Evolutionary conservation across 2,329 filamentous ascomycete species (phyloP), one percentile per base, ranked within the genome.

Genomic region (Hymenoscyphus fraxineus): DNA sequence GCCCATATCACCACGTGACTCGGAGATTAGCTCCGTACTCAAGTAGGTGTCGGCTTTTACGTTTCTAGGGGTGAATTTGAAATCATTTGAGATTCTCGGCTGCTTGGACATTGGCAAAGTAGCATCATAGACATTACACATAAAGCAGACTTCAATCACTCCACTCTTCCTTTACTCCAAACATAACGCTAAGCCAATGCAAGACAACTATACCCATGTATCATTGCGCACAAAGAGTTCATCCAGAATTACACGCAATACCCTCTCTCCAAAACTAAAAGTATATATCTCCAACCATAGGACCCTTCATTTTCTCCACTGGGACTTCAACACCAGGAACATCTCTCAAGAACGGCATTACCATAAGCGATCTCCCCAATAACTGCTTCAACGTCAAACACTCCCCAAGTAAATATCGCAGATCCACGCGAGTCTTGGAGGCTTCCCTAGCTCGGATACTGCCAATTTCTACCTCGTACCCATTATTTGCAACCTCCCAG

Each of bases 401-500:
- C 16, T 39, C 60, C 22, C 64, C 64, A 2, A 63, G 27, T 32
- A 60, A 31, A 39, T 51, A 31, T 13, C 6, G 40, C 10, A 61
- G 54, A n/a, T 61, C 31, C 13, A 61, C 39, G 16, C 47, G 38
- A 22, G 58, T 61, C 31, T 35, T 63, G 15, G 10, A 44, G 16
- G 16, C 41, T 10, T 65, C 64, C 9, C 62, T 38, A 15, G 60
- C 51, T 32, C 58, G 39, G 2, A 54, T 59, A 13, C 54, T 54
- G 4, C 58, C n/a, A 22, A 65, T 65, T 40, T 51, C 31, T 31
- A 61, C 54, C 10, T 32, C 39, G n/a, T 51, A 19, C 6, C 41
- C 22, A 55, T 55, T 41, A 16, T 58, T 60, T 38, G 60, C 22
- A 10, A 65, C 58, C 15, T 63, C 58, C 64, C 64, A 65, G 40